These are phyloP conservation scores for Ophiosphaerella narmari DNA, from an alignment of 2,329 filamentous ascomycete species.

Conservation along the genomic window DNA sequence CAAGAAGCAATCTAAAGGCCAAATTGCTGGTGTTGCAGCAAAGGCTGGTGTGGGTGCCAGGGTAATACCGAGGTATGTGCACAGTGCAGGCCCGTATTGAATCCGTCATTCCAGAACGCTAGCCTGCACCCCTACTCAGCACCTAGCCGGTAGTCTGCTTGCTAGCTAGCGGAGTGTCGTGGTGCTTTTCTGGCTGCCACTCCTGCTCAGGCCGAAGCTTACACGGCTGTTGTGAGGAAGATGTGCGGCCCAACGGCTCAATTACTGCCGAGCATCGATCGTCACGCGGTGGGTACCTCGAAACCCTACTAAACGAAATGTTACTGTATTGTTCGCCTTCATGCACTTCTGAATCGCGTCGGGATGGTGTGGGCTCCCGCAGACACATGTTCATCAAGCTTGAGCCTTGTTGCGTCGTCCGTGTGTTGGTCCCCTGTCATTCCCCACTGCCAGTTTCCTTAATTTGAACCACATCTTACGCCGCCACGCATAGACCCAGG, in stretches of 20 bases:
- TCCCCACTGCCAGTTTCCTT: conserved; percentile 43
- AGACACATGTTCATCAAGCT: conserved; percentile 30
- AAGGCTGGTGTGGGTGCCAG: neutral
- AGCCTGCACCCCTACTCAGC: no score
- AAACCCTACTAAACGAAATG: conserved; percentile 11
- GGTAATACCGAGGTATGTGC: conserved; percentile 8
- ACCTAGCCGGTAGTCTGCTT: no score
- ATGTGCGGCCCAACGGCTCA: conserved; percentile 14
- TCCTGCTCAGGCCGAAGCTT: no score
- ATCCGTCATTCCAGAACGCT: no score
- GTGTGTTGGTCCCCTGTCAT: conserved; percentile 25
- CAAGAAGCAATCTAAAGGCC: conserved; percentile 28
- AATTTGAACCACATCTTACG: conserved; percentile 46
- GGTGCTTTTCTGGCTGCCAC: no score
- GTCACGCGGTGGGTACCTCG: conserved; percentile 28
- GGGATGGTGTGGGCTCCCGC: conserved; percentile 38
- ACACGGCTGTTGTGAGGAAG: neutral
- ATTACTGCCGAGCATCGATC: conserved; percentile 4
- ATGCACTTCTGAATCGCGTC: conserved; percentile 30
- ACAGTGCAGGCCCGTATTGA: neutral
- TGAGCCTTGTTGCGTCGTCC: conserved; percentile 24
- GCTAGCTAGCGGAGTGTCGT: no score
- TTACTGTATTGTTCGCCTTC: conserved; percentile 11
- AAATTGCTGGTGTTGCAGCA: conserved; percentile 16
- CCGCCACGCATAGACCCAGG: conserved; percentile 2